Percentiles rank a stretch among this genome's conserved stretches.
Evolutionary conservation across 441 rosid species (phyloP).

Genomic region (Breynia disticha): DNA sequence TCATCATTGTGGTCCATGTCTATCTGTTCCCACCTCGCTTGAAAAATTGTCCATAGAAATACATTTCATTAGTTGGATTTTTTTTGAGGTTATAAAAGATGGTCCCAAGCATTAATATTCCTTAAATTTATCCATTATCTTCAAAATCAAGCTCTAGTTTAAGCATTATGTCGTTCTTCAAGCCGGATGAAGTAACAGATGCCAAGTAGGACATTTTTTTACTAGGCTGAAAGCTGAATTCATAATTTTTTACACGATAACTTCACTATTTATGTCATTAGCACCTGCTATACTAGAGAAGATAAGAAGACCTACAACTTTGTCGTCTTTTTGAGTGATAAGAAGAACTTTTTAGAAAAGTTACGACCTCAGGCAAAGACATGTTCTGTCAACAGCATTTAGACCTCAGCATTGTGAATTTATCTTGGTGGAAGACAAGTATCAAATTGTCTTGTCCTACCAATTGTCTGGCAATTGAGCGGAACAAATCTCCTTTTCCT

Average conservation of each 20-base stretch:
- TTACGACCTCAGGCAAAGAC: neutral
- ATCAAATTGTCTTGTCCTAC: conserved; percentile 6
- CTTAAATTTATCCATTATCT: neutral
- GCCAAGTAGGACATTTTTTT: too few relatives aligned
- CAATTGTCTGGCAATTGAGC: conserved; percentile 1
- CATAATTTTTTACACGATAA: too few relatives aligned
- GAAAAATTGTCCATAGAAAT: conserved; percentile 3
- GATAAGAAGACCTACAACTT: neutral
- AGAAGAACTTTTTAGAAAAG: neutral
- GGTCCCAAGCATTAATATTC: conserved; percentile 5
- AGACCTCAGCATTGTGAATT: conserved; percentile 1
- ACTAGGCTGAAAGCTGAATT: too few relatives aligned
- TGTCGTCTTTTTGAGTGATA: neutral
- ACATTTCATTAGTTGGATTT: too few relatives aligned
- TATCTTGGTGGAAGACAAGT: neutral
- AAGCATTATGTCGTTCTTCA: too few relatives aligned
- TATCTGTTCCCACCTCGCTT: neutral
- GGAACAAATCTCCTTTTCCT: neutral
- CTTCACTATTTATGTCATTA: too few relatives aligned
- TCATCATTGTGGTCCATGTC: conserved; percentile 3
- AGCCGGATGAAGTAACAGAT: too few relatives aligned
- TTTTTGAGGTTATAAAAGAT: too few relatives aligned
- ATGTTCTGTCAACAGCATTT: neutral
- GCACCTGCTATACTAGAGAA: too few relatives aligned
- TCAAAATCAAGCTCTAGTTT: neutral